These are phyloP conservation scores for Fraxinus velutina DNA, from an alignment of 305 asterid species.

Conservation along the genomic window DNA sequence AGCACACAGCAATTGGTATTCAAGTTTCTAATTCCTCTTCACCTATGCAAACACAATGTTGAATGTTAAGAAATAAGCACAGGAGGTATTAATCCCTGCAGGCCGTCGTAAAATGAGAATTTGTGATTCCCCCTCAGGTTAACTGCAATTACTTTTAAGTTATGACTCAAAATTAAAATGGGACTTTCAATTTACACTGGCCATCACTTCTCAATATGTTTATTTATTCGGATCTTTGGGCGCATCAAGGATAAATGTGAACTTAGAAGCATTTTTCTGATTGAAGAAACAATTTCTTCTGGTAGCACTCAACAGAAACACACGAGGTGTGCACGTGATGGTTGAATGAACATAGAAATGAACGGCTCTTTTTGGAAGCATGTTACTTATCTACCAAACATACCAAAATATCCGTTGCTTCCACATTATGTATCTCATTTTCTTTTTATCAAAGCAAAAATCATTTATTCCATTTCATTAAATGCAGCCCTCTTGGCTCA, in stretches of 20 bases:
- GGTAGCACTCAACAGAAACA: background rate
- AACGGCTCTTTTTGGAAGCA: background rate
- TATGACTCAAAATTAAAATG: conserved; percentile 7
- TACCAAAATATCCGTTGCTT: background rate
- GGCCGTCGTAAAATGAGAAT: background rate
- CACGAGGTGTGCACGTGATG: background rate
- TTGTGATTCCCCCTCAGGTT: background rate
- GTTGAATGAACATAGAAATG: background rate
- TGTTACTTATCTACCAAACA: conserved; percentile 3
- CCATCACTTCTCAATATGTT: background rate
- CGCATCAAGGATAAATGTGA: background rate
- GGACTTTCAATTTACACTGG: background rate
- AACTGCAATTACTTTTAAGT: background rate
- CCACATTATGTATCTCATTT: background rate
- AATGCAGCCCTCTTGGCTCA: background rate
- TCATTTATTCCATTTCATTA: background rate
- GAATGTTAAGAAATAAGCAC: background rate
- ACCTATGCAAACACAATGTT: conserved; percentile 22
- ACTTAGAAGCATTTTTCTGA: background rate
- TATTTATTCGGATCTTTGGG: background rate
- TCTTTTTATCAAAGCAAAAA: background rate
- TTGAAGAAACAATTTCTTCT: background rate
- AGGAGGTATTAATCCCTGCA: background rate
- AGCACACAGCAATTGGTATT: background rate
- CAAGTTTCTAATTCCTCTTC: conserved; percentile 25